A percentile compares a stretch with the other conserved stretches of the same genome.
phyloP scores from a whole-genome alignment of 31 red algal genomes.

The Odonthalia washingtoniensis region DNA sequence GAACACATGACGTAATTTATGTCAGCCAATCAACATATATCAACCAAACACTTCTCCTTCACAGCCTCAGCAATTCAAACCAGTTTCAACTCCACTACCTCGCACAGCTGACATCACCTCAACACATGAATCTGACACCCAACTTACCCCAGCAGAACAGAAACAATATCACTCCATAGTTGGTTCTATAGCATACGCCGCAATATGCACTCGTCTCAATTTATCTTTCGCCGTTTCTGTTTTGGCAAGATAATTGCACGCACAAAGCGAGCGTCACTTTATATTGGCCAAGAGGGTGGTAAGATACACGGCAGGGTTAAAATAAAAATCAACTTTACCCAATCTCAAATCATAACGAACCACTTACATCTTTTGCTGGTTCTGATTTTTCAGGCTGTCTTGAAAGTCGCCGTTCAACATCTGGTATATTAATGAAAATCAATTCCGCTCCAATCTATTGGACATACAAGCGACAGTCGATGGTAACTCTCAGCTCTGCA shows the following conservation, averaged over 20 bases:
- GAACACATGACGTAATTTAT: conserved; percentile 15
- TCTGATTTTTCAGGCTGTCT: conserved; percentile 25
- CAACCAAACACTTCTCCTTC: neutral
- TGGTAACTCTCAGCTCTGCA: conserved; percentile 18
- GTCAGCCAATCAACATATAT: conserved; percentile 1
- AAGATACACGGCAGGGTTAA: neutral
- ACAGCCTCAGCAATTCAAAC: too few species aligned
- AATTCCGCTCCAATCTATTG: conserved; percentile 35
- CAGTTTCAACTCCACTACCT: too few species aligned
- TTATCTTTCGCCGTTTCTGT: neutral
- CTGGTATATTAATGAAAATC: conserved; percentile 20
- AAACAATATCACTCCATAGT: neutral
- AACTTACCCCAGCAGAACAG: neutral
- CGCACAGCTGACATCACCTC: neutral
- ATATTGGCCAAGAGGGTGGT: neutral
- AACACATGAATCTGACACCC: neutral
- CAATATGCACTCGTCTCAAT: neutral
- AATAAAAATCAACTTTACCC: neutral
- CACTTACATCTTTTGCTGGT: conserved; percentile 30
- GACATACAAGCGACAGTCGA: conserved; percentile 20
- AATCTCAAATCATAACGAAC: neutral
- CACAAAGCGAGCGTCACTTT: neutral
- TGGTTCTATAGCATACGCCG: neutral
- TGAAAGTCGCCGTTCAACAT: conserved; percentile 22
- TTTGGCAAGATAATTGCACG: conserved; percentile 16